Percentiles rank a stretch among this genome's conserved stretches.
Conservation (phyloP, 208 protist genomes). For the Tritrichomonas foetus region DNA sequence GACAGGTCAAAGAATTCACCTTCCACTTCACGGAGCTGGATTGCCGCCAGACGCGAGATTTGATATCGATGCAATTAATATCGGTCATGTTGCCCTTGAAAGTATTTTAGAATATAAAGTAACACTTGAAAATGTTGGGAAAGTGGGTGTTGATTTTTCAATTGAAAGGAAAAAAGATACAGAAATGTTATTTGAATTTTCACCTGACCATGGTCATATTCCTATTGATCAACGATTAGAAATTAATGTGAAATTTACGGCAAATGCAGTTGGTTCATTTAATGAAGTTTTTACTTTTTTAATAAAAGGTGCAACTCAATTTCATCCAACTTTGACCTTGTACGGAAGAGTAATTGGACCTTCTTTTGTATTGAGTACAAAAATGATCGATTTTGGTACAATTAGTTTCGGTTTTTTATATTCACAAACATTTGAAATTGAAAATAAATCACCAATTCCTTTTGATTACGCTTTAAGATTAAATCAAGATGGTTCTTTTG, state of each 20-base stretch:
- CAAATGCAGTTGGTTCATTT: background rate
- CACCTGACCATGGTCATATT: background rate
- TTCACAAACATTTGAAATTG: background rate
- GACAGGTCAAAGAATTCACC: background rate
- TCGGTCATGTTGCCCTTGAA: background rate
- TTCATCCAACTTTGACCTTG: background rate
- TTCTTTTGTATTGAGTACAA: background rate
- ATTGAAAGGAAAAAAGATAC: background rate
- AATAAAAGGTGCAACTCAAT: background rate
- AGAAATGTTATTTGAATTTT: background rate
- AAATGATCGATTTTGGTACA: background rate
- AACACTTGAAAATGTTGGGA: background rate
- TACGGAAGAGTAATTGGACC: background rate
- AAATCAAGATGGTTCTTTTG: background rate
- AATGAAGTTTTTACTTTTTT: background rate
- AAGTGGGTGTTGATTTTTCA: background rate
- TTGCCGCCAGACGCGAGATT: background rate
- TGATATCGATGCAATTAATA: background rate
- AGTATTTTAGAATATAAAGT: constrained; percentile 37
- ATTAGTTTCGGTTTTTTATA: background rate
- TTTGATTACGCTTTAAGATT: background rate
- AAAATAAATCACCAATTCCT: constrained; percentile 13
- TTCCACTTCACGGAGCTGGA: background rate
- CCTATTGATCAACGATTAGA: background rate
- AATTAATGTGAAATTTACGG: background rate